Conservation (phyloP, 2,329 filamentous ascomycete genomes). For the Trichophyton mentagrophytes region DNA sequence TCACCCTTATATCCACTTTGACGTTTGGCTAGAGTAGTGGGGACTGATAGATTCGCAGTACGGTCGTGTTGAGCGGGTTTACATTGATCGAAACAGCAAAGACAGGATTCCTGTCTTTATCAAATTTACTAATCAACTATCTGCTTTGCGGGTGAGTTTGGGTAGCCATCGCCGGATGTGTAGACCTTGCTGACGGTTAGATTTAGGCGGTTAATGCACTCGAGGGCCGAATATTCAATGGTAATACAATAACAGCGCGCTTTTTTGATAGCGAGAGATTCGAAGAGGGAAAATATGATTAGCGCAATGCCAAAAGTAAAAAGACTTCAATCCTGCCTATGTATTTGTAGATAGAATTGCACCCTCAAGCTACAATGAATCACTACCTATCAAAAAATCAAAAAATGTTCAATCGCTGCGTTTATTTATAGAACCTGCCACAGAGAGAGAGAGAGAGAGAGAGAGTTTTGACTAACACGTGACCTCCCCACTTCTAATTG, state of each 20-base stretch:
- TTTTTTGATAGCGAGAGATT: constrained; percentile 80
- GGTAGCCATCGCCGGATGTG: constrained; percentile 4
- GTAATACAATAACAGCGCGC: constrained; percentile 65
- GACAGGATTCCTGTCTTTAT: constrained; percentile 63
- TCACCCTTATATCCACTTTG: neutral
- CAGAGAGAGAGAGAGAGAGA: neutral
- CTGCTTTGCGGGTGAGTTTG: constrained; percentile 61
- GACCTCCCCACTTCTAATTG: neutral
- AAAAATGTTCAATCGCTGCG: too few relatives aligned
- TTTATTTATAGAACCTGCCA: neutral
- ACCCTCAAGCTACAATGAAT: too few relatives aligned
- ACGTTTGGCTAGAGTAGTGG: neutral
- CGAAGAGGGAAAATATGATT: constrained; percentile 49
- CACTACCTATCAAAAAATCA: too few relatives aligned
- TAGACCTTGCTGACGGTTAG: constrained; percentile 11
- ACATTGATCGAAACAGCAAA: constrained; percentile 51
- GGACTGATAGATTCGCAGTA: constrained; percentile 42
- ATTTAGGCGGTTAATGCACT: constrained; percentile 73
- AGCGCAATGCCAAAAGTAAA: neutral
- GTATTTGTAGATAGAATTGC: too few relatives aligned
- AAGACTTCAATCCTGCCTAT: too few relatives aligned
- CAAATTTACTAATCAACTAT: constrained; percentile 76
- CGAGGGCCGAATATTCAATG: constrained; percentile 76
- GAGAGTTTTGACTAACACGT: neutral
- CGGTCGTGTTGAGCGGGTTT: constrained; percentile 67